A percentile compares a stretch with the other conserved stretches of the same genome.
Conservation (phyloP, 306 rosid species). For the Glycine latifolia region DNA sequence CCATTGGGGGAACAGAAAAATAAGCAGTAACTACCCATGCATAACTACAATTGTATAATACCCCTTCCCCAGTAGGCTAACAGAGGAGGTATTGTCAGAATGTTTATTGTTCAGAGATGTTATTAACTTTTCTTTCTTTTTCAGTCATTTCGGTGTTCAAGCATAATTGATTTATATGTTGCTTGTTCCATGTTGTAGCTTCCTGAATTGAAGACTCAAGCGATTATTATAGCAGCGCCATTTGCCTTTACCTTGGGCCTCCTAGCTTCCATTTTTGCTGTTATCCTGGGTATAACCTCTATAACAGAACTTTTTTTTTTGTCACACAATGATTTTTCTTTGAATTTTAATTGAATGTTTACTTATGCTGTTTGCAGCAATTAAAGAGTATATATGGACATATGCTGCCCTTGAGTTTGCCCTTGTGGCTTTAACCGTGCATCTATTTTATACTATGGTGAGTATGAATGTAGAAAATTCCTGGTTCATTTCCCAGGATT, state of each 20-base stretch:
- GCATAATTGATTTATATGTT: background rate
- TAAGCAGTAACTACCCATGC: constrained; percentile 10
- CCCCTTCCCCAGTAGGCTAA: background rate
- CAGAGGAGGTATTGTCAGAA: background rate
- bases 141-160: constrained; percentile 24
- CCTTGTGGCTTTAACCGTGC: constrained; percentile 80
- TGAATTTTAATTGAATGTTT: constrained; percentile 25
- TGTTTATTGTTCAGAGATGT: background rate
- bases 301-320: constrained; percentile 18
- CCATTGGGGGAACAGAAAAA: background rate
- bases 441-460: constrained; percentile 76
- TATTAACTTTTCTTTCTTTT: background rate
- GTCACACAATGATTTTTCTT: background rate
- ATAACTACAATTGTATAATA: background rate
- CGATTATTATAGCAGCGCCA: constrained; percentile 83
- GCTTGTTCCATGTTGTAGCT: constrained; percentile 59
- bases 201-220: constrained; percentile 82
- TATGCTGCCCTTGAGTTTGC: constrained; percentile 98
- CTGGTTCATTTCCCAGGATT: constrained; percentile 12
- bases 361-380: constrained; percentile 67
- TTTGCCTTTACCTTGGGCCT: constrained; percentile 90
- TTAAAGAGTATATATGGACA: constrained; percentile 95
- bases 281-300: constrained; percentile 72
- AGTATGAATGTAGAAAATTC: constrained; percentile 48
- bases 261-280: constrained; percentile 78